Percentiles rank a stretch among this genome's conserved stretches.
Evolutionary conservation across 1,284 basidiomycete genomes (phyloP).

Genomic region (Leucocoprinus gongylophorus): DNA sequence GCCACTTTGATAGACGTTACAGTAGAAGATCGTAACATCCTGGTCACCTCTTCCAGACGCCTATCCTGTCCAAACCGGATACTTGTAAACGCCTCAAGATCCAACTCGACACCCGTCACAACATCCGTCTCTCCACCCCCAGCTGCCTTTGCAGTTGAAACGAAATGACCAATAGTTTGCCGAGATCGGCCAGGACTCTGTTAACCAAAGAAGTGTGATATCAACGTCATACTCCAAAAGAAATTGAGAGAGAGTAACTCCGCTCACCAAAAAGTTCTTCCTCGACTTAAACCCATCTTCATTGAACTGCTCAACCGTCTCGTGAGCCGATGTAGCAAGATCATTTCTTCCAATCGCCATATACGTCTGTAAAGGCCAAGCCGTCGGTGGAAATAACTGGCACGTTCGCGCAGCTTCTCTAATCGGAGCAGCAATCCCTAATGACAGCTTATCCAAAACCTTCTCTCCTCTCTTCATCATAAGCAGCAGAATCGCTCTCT

Average conservation of each 20-base stretch:
- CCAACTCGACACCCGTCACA: constrained; percentile 64
- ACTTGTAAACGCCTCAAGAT: constrained; percentile 65
- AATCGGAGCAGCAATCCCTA: constrained; percentile 75
- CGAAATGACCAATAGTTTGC: constrained; percentile 44
- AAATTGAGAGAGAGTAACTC: not conserved
- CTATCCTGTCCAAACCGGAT: constrained; percentile 85
- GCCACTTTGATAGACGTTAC: constrained; percentile 59
- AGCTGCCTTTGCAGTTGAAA: constrained; percentile 42
- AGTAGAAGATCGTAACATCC: constrained; percentile 77
- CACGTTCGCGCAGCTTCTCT: constrained; percentile 78
- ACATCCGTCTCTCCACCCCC: constrained; percentile 48
- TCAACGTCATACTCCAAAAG: not conserved
- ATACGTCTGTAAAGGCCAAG: constrained; percentile 71
- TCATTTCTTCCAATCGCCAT: constrained; percentile 76
- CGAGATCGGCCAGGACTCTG: constrained; percentile 43
- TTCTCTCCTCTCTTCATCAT: constrained; percentile 39
- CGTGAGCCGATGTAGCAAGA: constrained; percentile 53
- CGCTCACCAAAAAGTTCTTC: constrained; percentile 54
- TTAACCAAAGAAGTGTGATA: not conserved
- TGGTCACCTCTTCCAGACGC: constrained; percentile 78
- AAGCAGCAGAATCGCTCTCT: constrained; percentile 61
- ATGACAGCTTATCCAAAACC: constrained; percentile 51
- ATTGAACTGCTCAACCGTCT: constrained; percentile 35
- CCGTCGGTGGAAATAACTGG: constrained; percentile 67
- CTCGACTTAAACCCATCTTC: constrained; percentile 47